A percentile compares a stretch with the other conserved stretches of the same genome.
phyloP scores from a whole-genome alignment of 345 rosid species.

The Euphorbia tirucalli region DNA sequence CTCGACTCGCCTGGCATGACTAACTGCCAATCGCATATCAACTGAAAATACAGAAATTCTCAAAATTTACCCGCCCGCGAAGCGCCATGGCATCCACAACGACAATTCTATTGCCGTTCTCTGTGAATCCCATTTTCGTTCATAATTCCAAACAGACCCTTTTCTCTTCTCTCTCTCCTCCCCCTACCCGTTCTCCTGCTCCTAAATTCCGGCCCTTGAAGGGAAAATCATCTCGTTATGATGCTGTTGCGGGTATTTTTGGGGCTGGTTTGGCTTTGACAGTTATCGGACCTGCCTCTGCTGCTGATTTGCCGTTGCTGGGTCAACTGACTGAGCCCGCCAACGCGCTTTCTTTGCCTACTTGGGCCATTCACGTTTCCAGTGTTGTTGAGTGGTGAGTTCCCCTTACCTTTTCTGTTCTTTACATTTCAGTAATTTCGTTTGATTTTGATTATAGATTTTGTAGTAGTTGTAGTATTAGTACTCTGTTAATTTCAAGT shows the following conservation, averaged over 20 bases:
- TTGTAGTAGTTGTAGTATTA: not conserved
- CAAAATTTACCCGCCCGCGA: not conserved
- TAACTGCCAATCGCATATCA: not conserved
- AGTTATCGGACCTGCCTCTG: conserved; percentile 46
- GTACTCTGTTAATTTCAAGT: not conserved
- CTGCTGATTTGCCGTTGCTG: conserved; percentile 41
- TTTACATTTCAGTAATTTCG: not conserved
- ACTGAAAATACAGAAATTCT: not conserved
- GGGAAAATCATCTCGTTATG: conserved; percentile 6
- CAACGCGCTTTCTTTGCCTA: conserved; percentile 85
- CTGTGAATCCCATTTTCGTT: conserved; percentile 20
- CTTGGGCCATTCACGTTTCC: conserved; percentile 91
- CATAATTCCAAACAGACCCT: conserved; percentile 18
- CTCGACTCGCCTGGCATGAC: not conserved
- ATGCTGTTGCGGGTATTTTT: conserved; percentile 35
- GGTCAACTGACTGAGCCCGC: conserved; percentile 71
- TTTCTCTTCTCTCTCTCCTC: conserved; percentile 9
- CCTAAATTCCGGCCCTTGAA: conserved; percentile 1
- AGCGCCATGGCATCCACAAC: conserved; percentile 39
- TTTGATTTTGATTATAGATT: not conserved
- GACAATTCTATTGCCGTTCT: conserved; percentile 28
- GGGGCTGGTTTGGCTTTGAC: conserved; percentile 60
- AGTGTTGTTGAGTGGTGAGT: conserved; percentile 84
- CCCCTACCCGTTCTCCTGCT: conserved; percentile 9
- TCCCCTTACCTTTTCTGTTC: not conserved